phyloP scores from a whole-genome alignment of 106 monocot genomes.

The Dendrobium chrysotoxum region DNA sequence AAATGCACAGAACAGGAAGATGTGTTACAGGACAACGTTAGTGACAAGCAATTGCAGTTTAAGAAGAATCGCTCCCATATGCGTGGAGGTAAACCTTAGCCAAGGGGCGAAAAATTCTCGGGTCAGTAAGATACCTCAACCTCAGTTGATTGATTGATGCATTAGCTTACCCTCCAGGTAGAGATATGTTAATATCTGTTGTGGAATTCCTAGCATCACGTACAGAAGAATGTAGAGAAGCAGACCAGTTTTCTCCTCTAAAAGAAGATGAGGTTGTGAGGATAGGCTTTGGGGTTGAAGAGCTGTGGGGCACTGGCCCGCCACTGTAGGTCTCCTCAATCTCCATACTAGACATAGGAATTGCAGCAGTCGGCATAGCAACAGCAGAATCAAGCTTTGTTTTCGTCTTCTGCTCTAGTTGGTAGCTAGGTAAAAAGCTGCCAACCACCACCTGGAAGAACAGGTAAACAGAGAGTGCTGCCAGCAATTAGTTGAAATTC shows the following conservation, averaged over 20 bases:
- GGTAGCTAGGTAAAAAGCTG: constrained; percentile 65
- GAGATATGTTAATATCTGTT: constrained; percentile 64
- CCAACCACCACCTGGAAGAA: constrained; percentile 69
- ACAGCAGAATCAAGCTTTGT: constrained; percentile 28
- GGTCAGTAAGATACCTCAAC: neutral
- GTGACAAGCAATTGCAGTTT: neutral
- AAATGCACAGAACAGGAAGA: neutral
- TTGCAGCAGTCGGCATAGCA: constrained; percentile 12
- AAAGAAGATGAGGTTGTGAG: constrained; percentile 33
- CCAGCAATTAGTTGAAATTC: neutral
- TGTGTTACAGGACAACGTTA: constrained; percentile 1
- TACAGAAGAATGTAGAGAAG: constrained; percentile 33
- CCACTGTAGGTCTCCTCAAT: constrained; percentile 28
- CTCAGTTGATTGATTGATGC: neutral
- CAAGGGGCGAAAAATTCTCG: neutral
- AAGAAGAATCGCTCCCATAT: neutral
- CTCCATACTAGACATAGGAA: constrained; percentile 27
- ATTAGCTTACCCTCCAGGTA: constrained; percentile 41
- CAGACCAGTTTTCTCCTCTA: constrained; percentile 53
- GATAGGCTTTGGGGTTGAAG: constrained; percentile 31
- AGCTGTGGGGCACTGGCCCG: constrained; percentile 27
- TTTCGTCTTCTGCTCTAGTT: constrained; percentile 56
- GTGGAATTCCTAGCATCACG: constrained; percentile 49
- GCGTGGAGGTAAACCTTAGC: neutral
- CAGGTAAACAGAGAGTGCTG: neutral